Evolutionary conservation across 352 stramenopile species (phyloP).

Genomic region (Globisporangium polare): DNA sequence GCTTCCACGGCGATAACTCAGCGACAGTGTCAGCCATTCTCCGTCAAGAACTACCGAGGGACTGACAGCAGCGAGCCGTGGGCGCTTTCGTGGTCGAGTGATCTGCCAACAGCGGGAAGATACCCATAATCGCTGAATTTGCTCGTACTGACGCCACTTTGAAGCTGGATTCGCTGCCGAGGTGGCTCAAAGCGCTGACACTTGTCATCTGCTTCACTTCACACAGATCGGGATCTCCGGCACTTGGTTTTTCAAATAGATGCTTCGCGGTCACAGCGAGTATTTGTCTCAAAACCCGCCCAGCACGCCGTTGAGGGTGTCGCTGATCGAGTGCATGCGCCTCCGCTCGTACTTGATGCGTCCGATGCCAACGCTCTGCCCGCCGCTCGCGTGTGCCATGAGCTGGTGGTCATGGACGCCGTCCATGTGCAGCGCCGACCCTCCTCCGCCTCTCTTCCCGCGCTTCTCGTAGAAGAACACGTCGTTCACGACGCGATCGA

Average conservation of each 20-base stretch:
- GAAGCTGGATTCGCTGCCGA: not conserved
- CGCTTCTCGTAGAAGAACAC: slow-evolving; percentile 86
- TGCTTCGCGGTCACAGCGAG: not conserved
- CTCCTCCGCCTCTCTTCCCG: not conserved
- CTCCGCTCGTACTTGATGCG: slow-evolving; percentile 63
- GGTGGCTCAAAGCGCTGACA: not conserved
- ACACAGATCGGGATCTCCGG: not conserved
- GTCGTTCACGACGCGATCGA: slow-evolving; percentile 78
- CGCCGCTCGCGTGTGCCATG: slow-evolving; percentile 37
- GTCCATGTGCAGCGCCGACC: slow-evolving; percentile 18
- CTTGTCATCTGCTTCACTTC: not conserved
- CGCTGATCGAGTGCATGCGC: slow-evolving; percentile 74
- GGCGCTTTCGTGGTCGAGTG: not conserved
- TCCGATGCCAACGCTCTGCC: slow-evolving; percentile 65
- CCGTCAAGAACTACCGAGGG: not conserved
- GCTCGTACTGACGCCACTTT: not conserved
- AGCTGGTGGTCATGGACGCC: slow-evolving; percentile 14
- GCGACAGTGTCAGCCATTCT: not conserved
- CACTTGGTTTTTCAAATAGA: not conserved
- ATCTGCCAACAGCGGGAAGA: not conserved
- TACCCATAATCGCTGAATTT: not conserved
- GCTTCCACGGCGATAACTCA: not conserved
- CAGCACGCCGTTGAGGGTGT: slow-evolving; percentile 69
- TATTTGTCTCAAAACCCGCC: slow-evolving; percentile 45
- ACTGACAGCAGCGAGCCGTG: not conserved